Evolutionary conservation across 768 basidiomycete species (phyloP).

Genomic region (Coprinopsis sp.): DNA sequence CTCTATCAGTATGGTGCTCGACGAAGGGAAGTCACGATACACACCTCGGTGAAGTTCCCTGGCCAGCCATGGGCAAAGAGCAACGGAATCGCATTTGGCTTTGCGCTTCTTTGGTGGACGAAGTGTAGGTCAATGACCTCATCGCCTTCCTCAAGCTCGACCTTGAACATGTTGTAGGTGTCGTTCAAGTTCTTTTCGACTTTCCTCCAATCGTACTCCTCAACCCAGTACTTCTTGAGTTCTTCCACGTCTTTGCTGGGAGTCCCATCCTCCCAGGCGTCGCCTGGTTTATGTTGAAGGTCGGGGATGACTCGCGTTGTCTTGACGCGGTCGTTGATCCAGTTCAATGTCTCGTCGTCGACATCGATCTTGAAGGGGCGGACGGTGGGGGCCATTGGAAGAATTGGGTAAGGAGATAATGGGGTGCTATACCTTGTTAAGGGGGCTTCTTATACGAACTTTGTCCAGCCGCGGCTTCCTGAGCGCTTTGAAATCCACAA

Average conservation of each 20-base stretch:
- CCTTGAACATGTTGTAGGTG: slow-evolving; percentile 45
- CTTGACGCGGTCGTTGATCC: slow-evolving; percentile 39
- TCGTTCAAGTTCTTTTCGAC: slow-evolving; percentile 44
- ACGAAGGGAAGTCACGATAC: not conserved
- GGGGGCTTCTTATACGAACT: too few relatives aligned
- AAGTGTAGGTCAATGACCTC: slow-evolving; percentile 49
- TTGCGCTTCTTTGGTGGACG: slow-evolving; percentile 42
- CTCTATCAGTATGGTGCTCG: not conserved
- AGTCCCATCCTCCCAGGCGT: slow-evolving; percentile 44
- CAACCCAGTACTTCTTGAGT: slow-evolving; percentile 42
- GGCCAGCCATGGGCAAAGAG: slow-evolving; percentile 56
- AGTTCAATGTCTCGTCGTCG: slow-evolving; percentile 31
- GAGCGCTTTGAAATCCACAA: too few relatives aligned
- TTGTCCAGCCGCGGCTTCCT: too few relatives aligned
- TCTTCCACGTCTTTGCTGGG: slow-evolving; percentile 38
- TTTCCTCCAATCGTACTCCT: slow-evolving; percentile 45
- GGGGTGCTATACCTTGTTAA: too few relatives aligned
- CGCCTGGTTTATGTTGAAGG: slow-evolving; percentile 36
- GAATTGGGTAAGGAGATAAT: too few relatives aligned
- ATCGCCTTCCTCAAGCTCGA: slow-evolving; percentile 42
- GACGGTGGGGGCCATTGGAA: not conserved
- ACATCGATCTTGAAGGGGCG: slow-evolving; percentile 39
- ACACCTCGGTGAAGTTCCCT: slow-evolving; percentile 33
- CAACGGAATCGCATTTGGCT: slow-evolving; percentile 41
- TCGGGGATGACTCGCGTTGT: slow-evolving; percentile 41